Evolutionary conservation across 1,284 basidiomycete species (phyloP), one percentile per base, ranked within the genome.

Genomic region (Cutaneotrichosporon sp.): DNA sequence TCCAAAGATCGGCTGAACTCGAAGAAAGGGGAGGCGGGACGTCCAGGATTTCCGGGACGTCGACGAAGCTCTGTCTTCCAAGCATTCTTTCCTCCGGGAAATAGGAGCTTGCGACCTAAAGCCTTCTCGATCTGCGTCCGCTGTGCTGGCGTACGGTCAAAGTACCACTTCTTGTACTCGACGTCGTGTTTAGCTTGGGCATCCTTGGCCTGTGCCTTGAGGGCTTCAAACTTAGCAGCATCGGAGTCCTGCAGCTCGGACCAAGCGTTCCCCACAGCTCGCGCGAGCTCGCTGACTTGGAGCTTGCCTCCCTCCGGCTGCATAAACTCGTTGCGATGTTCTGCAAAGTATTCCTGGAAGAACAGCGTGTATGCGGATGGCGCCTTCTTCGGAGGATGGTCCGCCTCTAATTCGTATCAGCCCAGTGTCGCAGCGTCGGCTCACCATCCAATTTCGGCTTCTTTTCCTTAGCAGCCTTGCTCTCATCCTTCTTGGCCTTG

Each of bases 21-120:
- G 52, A 73, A 67, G 58, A 64, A 73, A 7, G 64, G 26, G 2
- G 58, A 61, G 10, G 62, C 39, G 8, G 66, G 64, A 50, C 57
- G 61, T 2, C 62, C 66, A 1, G 68, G 66, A 50, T 63, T 60
- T 1, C 68, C 71, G 2, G 59, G 52, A 15, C 57, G 48, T 14
- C 56, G 42, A 15, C 15, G 45, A 36, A 61, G 38, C 12, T 49
- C 56, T 13, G 7, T 40, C 46, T 57, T 58, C 41, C 41, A 49
- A 12, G 35, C 40, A 23, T 30, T 44, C 40, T 58, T 60, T 4
- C 65, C 62, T 15, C 66, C 64, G 2, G 65, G 65, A n/a, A 52
- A 26, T 13, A 50, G 43, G 21, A 69, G 37, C 49, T 58, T 62
- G 44, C 64, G 65, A 5, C 69, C 67, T 1, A 50, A 56, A 5